A percentile compares a stretch with the other conserved stretches of the same genome.
Evolutionary conservation across 2,329 filamentous ascomycete species (phyloP).

Genomic region (Hirsutella thompsonii): DNA sequence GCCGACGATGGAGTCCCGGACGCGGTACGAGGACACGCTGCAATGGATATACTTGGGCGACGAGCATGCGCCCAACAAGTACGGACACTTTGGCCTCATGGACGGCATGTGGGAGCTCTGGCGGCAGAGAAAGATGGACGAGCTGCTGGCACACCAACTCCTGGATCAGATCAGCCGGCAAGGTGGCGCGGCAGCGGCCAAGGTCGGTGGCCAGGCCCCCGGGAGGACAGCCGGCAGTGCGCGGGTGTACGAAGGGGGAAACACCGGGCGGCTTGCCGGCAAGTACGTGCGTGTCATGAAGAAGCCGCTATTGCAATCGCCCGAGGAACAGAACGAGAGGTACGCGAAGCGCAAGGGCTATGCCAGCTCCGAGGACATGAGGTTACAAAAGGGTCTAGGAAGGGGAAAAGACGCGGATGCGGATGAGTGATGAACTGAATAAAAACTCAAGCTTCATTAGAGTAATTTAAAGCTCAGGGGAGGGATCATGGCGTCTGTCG

Average conservation of each 20-base stretch:
- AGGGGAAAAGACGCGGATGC: constrained; percentile 15
- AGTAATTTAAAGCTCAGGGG: neutral
- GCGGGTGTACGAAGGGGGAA: constrained; percentile 41
- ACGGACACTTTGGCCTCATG: constrained; percentile 52
- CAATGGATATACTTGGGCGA: constrained; percentile 73
- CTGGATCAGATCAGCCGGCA: constrained; percentile 44
- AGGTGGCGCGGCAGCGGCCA: neutral
- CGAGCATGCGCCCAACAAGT: constrained; percentile 43
- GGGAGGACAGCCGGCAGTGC: constrained; percentile 14
- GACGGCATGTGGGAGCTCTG: constrained; percentile 73
- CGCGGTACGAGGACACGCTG: constrained; percentile 40
- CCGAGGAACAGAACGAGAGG: constrained; percentile 44
- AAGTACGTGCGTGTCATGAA: constrained; percentile 43
- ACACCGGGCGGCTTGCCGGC: constrained; percentile 35
- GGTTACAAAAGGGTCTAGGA: constrained; percentile 17
- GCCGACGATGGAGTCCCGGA: neutral
- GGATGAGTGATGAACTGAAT: constrained; percentile 5
- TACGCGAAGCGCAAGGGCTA: constrained; percentile 52
- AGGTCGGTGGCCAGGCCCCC: constrained; percentile 21
- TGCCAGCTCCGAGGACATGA: constrained; percentile 35
- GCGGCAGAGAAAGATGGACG: constrained; percentile 79
- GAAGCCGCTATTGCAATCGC: constrained; percentile 32
- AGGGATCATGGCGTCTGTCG: neutral
- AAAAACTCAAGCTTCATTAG: neutral
- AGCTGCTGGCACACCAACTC: constrained; percentile 65